Evolutionary conservation across 257 asterid genomes (phyloP), one percentile per base, ranked within the genome.

Genomic region (Jacaranda mimosifolia): DNA sequence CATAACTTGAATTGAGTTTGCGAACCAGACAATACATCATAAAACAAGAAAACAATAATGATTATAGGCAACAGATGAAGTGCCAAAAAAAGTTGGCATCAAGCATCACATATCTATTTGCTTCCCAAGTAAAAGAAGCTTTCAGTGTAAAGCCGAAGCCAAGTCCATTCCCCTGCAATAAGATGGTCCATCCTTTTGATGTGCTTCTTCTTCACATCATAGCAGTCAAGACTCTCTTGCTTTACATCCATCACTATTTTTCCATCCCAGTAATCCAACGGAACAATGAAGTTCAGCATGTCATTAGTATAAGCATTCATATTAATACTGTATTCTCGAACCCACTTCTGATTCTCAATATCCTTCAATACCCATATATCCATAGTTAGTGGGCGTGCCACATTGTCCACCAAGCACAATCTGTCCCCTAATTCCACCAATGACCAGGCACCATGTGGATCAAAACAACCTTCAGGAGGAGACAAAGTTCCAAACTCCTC

Each of bases 361-460:
- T 85, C 94, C 70, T 69, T 77, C 84, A 87, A 72, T 57, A 84
- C 88, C 94, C 94, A 89, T 63, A 87, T 83, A 73, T 89, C 88
- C 84, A 89, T 79, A 7, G 82, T 73, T 12, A 15, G 65, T 4
- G 85, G 79, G 12, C 70, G 79, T 10, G 84, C 65, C 68, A 52
- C 71, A 56, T 66, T 79, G 60, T 84, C 90, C 63, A 87, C 83
- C 84, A 89, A 81, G 52, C 92, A 85, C 82, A 89, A 68, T 36
- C 48, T 78, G 48, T 87, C 92, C 18, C 90, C 85, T 72, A 89
- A 74, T 46, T 89, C 94, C 62, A 82, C 88, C 79, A 89, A 63
- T 9, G 86, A 85, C 92, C 90, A 87, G 3, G 77, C 75, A 1
- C 91, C 87, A 7, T 70, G 69, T 0, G 83, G 88, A 19, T 85